Evolutionary conservation across 1,139 yeast genomes (phyloP), one percentile per base, ranked within the genome.

Genomic region (Diutina mesorugosa): DNA sequence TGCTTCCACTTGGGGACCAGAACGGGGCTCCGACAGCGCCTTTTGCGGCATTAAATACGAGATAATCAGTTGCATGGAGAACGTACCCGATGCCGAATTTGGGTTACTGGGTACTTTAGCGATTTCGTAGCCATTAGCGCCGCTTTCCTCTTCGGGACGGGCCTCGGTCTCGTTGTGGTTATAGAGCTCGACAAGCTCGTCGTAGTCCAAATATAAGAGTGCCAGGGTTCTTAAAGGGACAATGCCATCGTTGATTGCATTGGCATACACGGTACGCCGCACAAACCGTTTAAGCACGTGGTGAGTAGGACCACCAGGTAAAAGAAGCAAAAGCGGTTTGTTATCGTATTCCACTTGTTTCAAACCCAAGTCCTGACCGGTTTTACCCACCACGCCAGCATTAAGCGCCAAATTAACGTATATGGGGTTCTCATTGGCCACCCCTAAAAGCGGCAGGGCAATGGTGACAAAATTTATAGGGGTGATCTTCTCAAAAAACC

Each of bases 291-390:
- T 77, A 57, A 93, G 72, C 1, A 86, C 78, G 47, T 72, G 76
- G 63, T 87, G 90, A 0, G 95, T 84, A 0, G 95, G 90, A 0
- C 95, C 95, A 0, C 90, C 79, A 0, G 98, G 96, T 38, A 93
- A 70, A 18, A 87, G 68, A 55, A 85, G 77, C 29, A 93, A 73
- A 55, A 93, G 69, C 0, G 99, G 98, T 59, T 76, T 78, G 1
- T 70, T 62, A 47, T 66, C 66, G 55, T 67, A 66, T 57, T 75
- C 79, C 7, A 71, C 58, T 56, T 63, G 70, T 57, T 73, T 70
- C 56, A 95, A 74, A 0, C 96, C 95, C 60, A 93, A 70, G 65
- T 93, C 99, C 63, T 88, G 93, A 0, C 99, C 99, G 0, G 98
- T 87, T 64, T 84, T 85, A 0, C 99, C 99, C 3, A 90, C 93